Conservation (phyloP, 2,329 filamentous ascomycete genomes). For the Neospermospora avenae region DNA sequence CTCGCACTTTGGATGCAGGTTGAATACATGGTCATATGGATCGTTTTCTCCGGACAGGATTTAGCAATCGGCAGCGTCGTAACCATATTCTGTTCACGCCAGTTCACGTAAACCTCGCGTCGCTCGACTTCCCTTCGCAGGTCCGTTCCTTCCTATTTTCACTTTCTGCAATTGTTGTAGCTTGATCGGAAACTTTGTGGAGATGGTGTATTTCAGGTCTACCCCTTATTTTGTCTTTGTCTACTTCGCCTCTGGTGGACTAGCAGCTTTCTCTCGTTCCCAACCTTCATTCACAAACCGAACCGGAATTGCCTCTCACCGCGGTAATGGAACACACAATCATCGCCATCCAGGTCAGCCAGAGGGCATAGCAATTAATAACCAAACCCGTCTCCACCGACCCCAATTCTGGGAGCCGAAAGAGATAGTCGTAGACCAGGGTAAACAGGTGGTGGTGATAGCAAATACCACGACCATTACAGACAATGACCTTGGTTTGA, state of each 20-base stretch:
- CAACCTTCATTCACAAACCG: background rate
- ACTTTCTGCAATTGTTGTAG: background rate
- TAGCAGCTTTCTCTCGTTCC: background rate
- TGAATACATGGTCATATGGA: constrained; percentile 11
- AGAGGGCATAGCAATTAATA: constrained; percentile 5
- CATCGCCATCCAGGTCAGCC: background rate
- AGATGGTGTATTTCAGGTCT: background rate
- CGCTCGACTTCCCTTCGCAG: background rate
- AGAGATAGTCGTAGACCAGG: background rate
- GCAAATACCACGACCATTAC: constrained; percentile 3
- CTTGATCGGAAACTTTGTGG: background rate
- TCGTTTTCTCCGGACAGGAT: background rate
- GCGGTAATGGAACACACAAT: background rate
- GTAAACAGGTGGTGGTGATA: constrained; percentile 1
- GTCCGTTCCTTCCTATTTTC: background rate
- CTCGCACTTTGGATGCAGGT: constrained; percentile 3
- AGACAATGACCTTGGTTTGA: background rate
- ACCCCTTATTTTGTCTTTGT: background rate
- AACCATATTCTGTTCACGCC: background rate
- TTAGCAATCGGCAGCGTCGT: background rate
- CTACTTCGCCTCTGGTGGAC: background rate
- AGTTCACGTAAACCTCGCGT: background rate
- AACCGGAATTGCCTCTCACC: background rate
- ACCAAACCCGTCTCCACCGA: background rate
- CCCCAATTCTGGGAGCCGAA: background rate